Conservation (phyloP, 805 yeast genomes). For the Maudiozyma barnettii region DNA sequence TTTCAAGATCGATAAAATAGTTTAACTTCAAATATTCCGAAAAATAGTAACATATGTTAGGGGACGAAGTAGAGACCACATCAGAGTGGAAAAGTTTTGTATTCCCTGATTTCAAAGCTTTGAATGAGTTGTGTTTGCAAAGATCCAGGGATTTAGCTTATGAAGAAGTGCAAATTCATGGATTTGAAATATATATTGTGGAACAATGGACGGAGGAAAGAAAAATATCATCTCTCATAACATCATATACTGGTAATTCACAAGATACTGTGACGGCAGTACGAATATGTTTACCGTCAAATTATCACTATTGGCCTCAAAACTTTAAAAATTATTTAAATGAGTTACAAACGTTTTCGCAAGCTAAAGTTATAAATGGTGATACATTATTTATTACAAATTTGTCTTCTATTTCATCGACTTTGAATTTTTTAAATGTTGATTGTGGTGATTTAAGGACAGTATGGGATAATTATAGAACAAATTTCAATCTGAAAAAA, state of each 20-base stretch:
- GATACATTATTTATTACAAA: constrained; percentile 73
- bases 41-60: background rate
- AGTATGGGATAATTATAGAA: constrained; percentile 49
- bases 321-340: constrained; percentile 50
- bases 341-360: constrained; percentile 55
- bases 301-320: constrained; percentile 28
- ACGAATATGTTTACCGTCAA: constrained; percentile 41
- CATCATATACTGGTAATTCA: constrained; percentile 78
- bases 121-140: constrained; percentile 37
- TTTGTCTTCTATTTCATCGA: constrained; percentile 69
- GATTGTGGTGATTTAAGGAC: constrained; percentile 46
- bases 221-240: constrained; percentile 53
- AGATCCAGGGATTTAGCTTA: constrained; percentile 33
- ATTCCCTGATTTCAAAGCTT: constrained; percentile 52
- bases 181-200: constrained; percentile 84
- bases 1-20: too few relatives aligned
- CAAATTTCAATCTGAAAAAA: constrained; percentile 68
- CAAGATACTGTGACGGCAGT: constrained; percentile 54
- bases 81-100: constrained; percentile 22
- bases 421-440: constrained; percentile 60
- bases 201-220: constrained; percentile 91
- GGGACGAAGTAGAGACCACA: background rate
- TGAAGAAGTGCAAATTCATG: constrained; percentile 44
- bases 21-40: too few relatives aligned
- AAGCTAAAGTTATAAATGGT: constrained; percentile 51